Evolutionary conservation across 169 alveolate genomes (phyloP).

Genomic region (Perkinsus marinus): DNA sequence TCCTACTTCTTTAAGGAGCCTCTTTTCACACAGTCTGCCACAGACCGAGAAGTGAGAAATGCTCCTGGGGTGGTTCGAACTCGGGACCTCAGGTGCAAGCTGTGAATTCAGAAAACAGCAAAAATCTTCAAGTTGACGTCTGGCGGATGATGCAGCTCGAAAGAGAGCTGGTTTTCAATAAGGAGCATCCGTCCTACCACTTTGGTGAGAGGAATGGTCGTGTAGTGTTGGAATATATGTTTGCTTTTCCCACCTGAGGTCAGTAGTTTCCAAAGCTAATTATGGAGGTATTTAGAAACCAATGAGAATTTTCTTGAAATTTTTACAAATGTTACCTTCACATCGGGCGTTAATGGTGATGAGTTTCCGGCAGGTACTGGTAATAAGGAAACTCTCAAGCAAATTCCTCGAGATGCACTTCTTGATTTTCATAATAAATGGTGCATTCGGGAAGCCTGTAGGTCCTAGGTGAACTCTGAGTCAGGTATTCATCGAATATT

Average conservation of each 20-base stretch:
- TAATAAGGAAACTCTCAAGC: neutral
- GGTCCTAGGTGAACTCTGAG: too few relatives aligned
- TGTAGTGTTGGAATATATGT: neutral
- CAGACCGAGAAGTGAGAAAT: conserved; percentile 53
- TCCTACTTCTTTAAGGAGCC: conserved; percentile 60
- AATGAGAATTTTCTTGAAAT: too few relatives aligned
- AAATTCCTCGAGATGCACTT: neutral
- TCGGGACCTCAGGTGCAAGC: conserved; percentile 33
- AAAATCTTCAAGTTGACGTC: conserved; percentile 43
- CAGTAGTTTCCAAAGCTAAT: too few relatives aligned
- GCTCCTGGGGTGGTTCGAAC: too few relatives aligned
- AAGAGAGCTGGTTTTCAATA: neutral
- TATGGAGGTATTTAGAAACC: too few relatives aligned
- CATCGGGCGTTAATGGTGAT: too few relatives aligned
- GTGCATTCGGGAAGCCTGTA: neutral
- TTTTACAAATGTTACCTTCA: too few relatives aligned
- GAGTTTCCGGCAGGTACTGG: neutral
- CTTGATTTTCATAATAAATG: neutral
- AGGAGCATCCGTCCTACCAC: neutral
- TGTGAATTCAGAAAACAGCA: conserved; percentile 61
- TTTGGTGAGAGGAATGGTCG: neutral
- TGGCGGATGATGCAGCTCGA: conserved; percentile 32
- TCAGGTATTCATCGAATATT: conserved; percentile 7
- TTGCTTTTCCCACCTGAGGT: too few relatives aligned
- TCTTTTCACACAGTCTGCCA: conserved; percentile 48